Evolutionary conservation across 768 basidiomycete species (phyloP).

Genomic region (Hygrocybe punicea): DNA sequence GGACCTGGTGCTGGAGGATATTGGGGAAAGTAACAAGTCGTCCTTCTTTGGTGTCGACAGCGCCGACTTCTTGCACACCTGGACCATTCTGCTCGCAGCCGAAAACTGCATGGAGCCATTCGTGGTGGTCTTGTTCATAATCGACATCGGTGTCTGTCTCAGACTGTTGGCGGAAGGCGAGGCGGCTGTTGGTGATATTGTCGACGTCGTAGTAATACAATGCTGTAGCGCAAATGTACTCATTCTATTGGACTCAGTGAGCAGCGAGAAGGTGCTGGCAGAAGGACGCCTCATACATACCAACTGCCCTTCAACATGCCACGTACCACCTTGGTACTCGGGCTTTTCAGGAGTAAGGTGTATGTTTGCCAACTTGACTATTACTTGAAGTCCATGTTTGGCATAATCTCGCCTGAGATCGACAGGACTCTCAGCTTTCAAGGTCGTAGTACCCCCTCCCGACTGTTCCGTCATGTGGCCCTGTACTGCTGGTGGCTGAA

Average conservation of each 20-base stretch:
- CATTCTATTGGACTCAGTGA: constrained; percentile 13
- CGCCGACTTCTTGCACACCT: constrained; percentile 31
- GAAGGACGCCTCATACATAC: not conserved
- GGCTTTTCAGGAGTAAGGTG: constrained; percentile 38
- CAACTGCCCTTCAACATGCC: constrained; percentile 39
- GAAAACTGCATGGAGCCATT: constrained; percentile 29
- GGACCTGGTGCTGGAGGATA: constrained; percentile 40
- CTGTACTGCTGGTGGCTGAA: constrained; percentile 4
- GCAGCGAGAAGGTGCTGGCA: not conserved
- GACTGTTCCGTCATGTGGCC: no score
- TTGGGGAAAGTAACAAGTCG: constrained; percentile 43
- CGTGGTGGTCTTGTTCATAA: constrained; percentile 26
- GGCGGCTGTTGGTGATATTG: constrained; percentile 31
- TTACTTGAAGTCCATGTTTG: constrained; percentile 24
- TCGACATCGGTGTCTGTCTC: constrained; percentile 7
- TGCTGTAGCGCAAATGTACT: constrained; percentile 27
- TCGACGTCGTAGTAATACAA: constrained; percentile 28
- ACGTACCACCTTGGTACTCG: constrained; percentile 34
- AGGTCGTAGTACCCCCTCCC: no score
- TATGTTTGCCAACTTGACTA: constrained; percentile 33
- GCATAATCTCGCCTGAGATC: constrained; percentile 11
- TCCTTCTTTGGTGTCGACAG: constrained; percentile 33
- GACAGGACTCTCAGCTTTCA: not conserved
- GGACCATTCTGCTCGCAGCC: constrained; percentile 24
- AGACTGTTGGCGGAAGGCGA: constrained; percentile 31